Conservation (phyloP, 208 protist species). For the Tritrichomonas foetus region DNA sequence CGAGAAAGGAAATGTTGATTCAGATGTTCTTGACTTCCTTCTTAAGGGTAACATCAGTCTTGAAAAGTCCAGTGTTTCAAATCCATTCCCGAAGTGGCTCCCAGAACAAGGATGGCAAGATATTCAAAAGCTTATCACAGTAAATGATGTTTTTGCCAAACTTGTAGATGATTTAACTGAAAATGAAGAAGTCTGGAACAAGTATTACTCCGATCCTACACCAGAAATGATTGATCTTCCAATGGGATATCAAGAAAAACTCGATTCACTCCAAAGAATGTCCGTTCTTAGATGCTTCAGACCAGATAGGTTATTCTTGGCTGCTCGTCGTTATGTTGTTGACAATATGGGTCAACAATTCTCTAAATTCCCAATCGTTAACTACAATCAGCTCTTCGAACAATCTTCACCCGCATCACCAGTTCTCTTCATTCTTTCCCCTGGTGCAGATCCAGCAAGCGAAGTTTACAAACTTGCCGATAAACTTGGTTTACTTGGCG, state of each 20-base stretch:
- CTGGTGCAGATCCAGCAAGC: constrained; percentile 90
- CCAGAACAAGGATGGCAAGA: constrained; percentile 87
- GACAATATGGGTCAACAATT: constrained; percentile 78
- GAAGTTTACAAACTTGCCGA: constrained; percentile 91
- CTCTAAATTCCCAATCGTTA: constrained; percentile 82
- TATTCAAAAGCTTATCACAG: constrained; percentile 70
- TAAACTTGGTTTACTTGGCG: constrained; percentile 33
- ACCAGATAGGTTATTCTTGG: constrained; percentile 82
- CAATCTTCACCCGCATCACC: constrained; percentile 67
- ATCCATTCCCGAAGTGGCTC: constrained; percentile 76
- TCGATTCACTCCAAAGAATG: constrained; percentile 80
- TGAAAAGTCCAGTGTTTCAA: constrained; percentile 70
- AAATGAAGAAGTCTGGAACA: constrained; percentile 70
- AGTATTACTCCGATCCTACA: constrained; percentile 75
- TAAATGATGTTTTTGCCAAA: constrained; percentile 68
- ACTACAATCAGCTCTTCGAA: constrained; percentile 65
- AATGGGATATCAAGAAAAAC: constrained; percentile 63
- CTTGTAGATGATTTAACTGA: constrained; percentile 67
- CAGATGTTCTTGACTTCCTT: constrained; percentile 90
- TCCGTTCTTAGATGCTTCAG: constrained; percentile 91
- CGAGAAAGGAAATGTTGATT: constrained; percentile 70
- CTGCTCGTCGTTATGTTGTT: constrained; percentile 81
- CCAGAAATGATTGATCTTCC: constrained; percentile 80
- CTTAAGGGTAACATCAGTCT: constrained; percentile 88
- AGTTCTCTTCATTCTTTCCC: constrained; percentile 94